Base-by-base conservation (phyloP, 2,329 filamentous ascomycete species). In the Grosmannia huntii region DNA sequence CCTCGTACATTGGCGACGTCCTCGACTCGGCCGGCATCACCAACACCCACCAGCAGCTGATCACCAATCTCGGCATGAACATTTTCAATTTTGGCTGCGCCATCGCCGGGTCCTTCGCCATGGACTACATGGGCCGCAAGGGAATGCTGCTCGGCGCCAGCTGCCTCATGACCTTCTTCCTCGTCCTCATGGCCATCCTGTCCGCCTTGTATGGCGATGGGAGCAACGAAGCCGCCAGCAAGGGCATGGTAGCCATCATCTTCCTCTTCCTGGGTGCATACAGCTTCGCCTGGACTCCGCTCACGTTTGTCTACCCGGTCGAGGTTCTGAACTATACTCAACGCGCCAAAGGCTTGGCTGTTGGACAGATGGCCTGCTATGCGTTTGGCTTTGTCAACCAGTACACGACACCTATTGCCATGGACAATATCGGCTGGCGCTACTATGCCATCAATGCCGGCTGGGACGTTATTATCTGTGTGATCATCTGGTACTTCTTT, bases 221-320 rank as follows among this genome's bases (percentile, higher is more conserved):
- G 16, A 27, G 33, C 48, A 53, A 55, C 53, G 9, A 5, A 25
- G 9, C 44, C 19, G 53, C 27, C 1, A 52, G 33, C 33, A 36
- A 53, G 2, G 57, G 31, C 46, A 55, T 53, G 36, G 48, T 59
- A 14, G 53, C 53, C 38, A 48, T 53, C 19, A 27, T 59, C 25
- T 59, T 59, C 36, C 23, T 56, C 11, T 59, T 52, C 38, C 48
- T 56, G 10, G 53, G 53, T 19, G 21, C 48, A 12, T 59, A 56
- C 36, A 56, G 53, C 48, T 56, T 59, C 36, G 49, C 25, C 10
- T 55, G 53, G 52, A 56, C 54, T 4, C 49, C 49, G 4, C 41
- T 59, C 12, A 79, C 80, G 63, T 81, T 78, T 27, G 79, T 80
- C 14, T 81, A 78, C 4, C 80, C 90, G 65, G 90, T 90, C 68